phyloP scores from a whole-genome alignment of 176 grass and related monocot genomes.

The Eleusine indica region DNA sequence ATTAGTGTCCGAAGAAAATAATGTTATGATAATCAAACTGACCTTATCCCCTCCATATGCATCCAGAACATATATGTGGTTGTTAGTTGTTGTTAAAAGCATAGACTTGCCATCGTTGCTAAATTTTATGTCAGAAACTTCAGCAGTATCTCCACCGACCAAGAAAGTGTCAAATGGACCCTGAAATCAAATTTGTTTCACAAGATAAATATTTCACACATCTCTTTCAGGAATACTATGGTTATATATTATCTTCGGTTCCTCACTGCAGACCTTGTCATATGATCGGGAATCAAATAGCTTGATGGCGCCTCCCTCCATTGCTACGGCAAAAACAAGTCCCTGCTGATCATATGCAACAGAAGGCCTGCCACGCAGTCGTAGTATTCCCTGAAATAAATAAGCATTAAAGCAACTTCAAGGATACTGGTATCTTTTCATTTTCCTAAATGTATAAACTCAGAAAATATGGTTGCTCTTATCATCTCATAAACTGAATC shows the following conservation, averaged over 20 bases:
- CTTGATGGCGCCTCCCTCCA: slow-evolving; percentile 98
- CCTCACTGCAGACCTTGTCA: slow-evolving; percentile 70
- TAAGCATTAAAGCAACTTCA: slow-evolving; percentile 40
- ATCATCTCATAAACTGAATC: background rate
- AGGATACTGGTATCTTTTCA: slow-evolving; percentile 32
- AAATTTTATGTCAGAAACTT: slow-evolving; percentile 98
- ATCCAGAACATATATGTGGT: slow-evolving; percentile 98
- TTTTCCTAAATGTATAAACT: slow-evolving; percentile 29
- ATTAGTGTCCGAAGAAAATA: slow-evolving; percentile 10
- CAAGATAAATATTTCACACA: slow-evolving; percentile 23
- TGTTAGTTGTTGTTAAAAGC: slow-evolving; percentile 97
- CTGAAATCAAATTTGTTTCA: slow-evolving; percentile 47
- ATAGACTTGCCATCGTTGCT: slow-evolving; percentile 98
- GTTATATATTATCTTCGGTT: slow-evolving; percentile 19
- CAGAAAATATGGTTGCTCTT: slow-evolving; percentile 14
- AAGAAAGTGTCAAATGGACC: slow-evolving; percentile 97
- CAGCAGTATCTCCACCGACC: slow-evolving; percentile 92
- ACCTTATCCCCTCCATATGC: slow-evolving; percentile 97
- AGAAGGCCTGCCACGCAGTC: slow-evolving; percentile 84
- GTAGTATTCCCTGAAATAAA: slow-evolving; percentile 82
- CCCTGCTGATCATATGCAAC: slow-evolving; percentile 99
- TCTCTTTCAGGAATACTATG: slow-evolving; percentile 16
- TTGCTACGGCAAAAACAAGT: slow-evolving; percentile 95
- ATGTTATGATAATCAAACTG: slow-evolving; percentile 11
- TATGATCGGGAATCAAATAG: slow-evolving; percentile 97